phyloP scores from a whole-genome alignment of 2,329 filamentous ascomycete genomes.

The Botrytis galanthina region DNA sequence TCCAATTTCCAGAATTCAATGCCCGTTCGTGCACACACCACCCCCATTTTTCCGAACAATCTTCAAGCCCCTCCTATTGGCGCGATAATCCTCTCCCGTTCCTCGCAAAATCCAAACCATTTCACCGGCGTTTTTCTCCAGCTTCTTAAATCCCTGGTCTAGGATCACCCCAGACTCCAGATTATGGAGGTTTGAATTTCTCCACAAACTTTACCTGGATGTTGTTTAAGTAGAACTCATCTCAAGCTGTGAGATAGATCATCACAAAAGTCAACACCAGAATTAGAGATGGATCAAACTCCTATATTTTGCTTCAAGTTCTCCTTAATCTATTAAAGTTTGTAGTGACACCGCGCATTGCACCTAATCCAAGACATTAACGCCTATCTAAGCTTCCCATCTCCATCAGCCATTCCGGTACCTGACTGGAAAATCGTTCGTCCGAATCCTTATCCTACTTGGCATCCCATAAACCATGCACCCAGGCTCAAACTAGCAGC shows the following conservation, averaged over 20 bases:
- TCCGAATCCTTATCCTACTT: neutral
- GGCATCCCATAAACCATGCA: neutral
- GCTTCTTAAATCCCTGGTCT: neutral
- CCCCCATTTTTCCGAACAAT: neutral
- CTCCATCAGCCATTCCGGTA: neutral
- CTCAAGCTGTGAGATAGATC: neutral
- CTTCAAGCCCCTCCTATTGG: slow-evolving; percentile 20
- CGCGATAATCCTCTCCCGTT: slow-evolving; percentile 21
- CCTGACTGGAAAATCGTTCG: neutral
- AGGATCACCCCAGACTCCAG: neutral
- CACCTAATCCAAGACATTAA: neutral
- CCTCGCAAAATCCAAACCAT: slow-evolving; percentile 21
- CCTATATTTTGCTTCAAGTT: neutral
- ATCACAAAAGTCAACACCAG: neutral
- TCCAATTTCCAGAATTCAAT: neutral
- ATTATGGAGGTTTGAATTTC: neutral
- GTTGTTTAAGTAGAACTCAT: neutral
- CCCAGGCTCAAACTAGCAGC: neutral
- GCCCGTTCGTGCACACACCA: neutral
- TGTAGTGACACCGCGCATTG: neutral
- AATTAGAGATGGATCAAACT: neutral
- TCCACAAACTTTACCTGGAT: neutral
- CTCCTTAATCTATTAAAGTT: neutral
- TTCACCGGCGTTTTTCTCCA: neutral
- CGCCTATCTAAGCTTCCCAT: neutral